phyloP scores from a whole-genome alignment of 2,329 filamentous ascomycete genomes.

The Botrytis paeoniae region DNA sequence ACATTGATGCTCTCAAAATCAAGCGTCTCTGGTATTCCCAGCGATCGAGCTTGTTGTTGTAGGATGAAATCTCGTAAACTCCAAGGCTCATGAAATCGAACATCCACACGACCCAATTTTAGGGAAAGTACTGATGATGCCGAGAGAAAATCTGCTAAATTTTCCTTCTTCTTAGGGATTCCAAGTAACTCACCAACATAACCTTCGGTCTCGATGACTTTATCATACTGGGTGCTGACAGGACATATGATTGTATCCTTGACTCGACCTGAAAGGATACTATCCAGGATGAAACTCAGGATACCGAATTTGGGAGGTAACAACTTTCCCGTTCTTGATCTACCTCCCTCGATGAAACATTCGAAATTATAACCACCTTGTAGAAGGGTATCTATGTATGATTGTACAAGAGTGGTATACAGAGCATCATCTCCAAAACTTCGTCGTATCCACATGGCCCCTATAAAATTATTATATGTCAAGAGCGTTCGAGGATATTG shows the following conservation, averaged over 20 bases:
- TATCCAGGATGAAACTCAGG: slow-evolving; percentile 85
- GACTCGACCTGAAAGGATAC: slow-evolving; percentile 80
- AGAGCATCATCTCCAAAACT: slow-evolving; percentile 90
- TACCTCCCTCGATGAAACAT: slow-evolving; percentile 94
- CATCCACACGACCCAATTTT: slow-evolving; percentile 86
- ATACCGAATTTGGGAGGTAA: slow-evolving; percentile 95
- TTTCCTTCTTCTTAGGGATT: slow-evolving; percentile 93
- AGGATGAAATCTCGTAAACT: slow-evolving; percentile 78
- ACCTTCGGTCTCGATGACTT: slow-evolving; percentile 95
- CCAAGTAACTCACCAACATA: slow-evolving; percentile 94
- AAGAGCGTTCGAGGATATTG: background rate
- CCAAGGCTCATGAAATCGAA: slow-evolving; percentile 96
- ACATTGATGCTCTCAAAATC: slow-evolving; percentile 46
- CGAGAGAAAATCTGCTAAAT: slow-evolving; percentile 82
- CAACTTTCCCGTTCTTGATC: slow-evolving; percentile 90
- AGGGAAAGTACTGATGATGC: slow-evolving; percentile 83
- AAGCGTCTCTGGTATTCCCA: slow-evolving; percentile 47
- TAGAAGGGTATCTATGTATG: slow-evolving; percentile 89
- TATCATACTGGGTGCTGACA: slow-evolving; percentile 97
- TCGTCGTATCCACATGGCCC: slow-evolving; percentile 92
- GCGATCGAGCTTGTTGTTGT: slow-evolving; percentile 64
- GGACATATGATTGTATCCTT: slow-evolving; percentile 91
- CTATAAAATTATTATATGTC: slow-evolving; percentile 34
- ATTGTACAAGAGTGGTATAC: slow-evolving; percentile 89
- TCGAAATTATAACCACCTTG: slow-evolving; percentile 92